Evolutionary conservation across 2,329 filamentous ascomycete species (phyloP).

Genomic region (Aspergillus ochraceus): DNA sequence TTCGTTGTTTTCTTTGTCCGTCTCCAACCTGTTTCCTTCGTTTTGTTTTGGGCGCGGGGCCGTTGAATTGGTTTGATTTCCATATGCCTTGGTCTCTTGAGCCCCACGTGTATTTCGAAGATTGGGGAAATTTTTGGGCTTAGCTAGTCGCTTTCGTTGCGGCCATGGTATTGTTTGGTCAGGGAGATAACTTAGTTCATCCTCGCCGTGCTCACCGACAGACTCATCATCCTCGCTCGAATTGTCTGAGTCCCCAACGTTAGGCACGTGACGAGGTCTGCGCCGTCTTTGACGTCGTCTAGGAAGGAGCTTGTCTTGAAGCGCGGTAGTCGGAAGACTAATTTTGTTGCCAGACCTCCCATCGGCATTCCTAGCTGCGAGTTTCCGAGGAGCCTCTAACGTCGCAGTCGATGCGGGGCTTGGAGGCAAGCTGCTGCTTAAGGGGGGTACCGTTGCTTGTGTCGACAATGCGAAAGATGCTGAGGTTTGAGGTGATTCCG

Average conservation of each 20-base stretch:
- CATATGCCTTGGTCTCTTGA: not conserved
- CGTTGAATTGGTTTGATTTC: not conserved
- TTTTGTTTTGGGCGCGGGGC: not conserved
- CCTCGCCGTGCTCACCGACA: conserved; percentile 32
- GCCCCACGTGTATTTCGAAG: conserved; percentile 11
- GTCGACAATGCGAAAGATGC: conserved; percentile 28
- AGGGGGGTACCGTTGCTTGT: conserved; percentile 39
- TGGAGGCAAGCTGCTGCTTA: conserved; percentile 34
- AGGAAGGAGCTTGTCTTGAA: conserved; percentile 39
- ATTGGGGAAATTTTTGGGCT: conserved; percentile 23
- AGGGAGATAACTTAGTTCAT: conserved; percentile 36
- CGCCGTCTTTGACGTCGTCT: conserved; percentile 30
- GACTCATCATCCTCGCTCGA: conserved; percentile 27
- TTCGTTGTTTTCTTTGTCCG: conserved; percentile 34
- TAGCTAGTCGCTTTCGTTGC: conserved; percentile 19
- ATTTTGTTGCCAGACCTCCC: conserved; percentile 12
- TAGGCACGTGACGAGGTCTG: conserved; percentile 15
- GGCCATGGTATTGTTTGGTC: conserved; percentile 16
- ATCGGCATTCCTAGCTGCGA: not conserved
- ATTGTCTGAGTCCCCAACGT: conserved; percentile 26
- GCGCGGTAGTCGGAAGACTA: conserved; percentile 34
- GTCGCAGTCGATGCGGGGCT: conserved; percentile 18
- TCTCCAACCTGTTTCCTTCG: not conserved
- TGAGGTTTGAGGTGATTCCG: conserved; percentile 11
- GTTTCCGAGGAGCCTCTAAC: too few relatives aligned